Percentiles rank a stretch among this genome's conserved stretches.
phyloP scores from a whole-genome alignment of 305 asterid species.

The Euphrasia arctica region DNA sequence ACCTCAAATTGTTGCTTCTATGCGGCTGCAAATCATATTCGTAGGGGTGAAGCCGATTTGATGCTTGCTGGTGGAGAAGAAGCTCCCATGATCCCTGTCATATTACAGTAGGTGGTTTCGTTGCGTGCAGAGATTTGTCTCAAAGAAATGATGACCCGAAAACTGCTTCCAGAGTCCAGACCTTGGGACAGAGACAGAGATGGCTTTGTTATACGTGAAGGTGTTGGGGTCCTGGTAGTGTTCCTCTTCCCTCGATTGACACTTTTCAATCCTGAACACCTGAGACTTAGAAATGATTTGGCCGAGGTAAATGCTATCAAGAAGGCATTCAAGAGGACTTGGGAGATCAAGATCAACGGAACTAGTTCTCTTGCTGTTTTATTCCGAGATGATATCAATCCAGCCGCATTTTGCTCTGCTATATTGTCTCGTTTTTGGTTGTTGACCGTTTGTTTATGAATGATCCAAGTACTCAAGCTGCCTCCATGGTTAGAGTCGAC shows the following conservation, averaged over 20 bases:
- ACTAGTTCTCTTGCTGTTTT: conserved; percentile 28
- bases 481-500: no score
- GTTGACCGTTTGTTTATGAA: no score
- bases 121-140: conserved; percentile 91
- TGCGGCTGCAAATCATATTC: conserved; percentile 95
- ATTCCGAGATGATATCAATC: background rate
- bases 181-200: conserved; percentile 95
- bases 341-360: conserved; percentile 80
- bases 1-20: conserved; percentile 89
- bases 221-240: conserved; percentile 93
- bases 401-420: background rate
- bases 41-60: conserved; percentile 95
- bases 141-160: conserved; percentile 93
- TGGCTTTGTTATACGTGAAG: conserved; percentile 98
- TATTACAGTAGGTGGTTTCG: conserved; percentile 65
- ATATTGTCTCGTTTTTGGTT: no score
- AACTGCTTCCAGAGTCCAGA: conserved; percentile 64
- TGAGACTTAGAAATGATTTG: conserved; percentile 46
- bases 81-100: conserved; percentile 77
- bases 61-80: conserved; percentile 96
- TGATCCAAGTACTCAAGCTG: no score
- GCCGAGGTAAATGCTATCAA: conserved; percentile 93
- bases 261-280: no score
- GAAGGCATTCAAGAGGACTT: conserved; percentile 82
- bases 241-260: no score